Evolutionary conservation across 2,329 filamentous ascomycete genomes (phyloP), one percentile per base, ranked within the genome.

Genomic region (Thielaviopsis punctulata): DNA sequence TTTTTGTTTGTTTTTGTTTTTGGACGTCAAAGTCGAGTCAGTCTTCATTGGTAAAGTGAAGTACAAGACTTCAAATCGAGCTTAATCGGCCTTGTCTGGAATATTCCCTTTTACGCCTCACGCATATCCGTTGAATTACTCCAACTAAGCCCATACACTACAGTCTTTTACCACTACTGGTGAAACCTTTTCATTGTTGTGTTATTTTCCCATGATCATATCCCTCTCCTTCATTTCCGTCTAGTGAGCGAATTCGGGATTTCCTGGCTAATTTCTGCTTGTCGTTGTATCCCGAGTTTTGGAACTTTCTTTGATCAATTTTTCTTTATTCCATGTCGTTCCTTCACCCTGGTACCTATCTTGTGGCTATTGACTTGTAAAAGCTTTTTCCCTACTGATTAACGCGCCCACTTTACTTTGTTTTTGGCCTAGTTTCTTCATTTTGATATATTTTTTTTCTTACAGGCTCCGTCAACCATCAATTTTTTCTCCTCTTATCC

Each of bases 401-500:
- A 52, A 52, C 45, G 50, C 50, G 50, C 50, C 44, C 44, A 52
- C 46, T 48, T 30, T 44, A 52, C 50, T 52, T 52, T 33, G 36
- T 41, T 19, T 39, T 27, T 36, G 19, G 27, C n/a, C 50, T 52
- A 52, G 50, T 52, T 52, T 50, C 21, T 45, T 47, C 45, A 47
- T 33, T 45, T 45, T 51, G 44, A 30, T 41, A 23, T 49, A 43
- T 39, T 52, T 52, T 52, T 52, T 41, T 52, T 39, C 27, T 46
- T 45, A 46, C 33, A 30, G 44, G 44, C 44, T 52, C 50, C 50
- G 50, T 52, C 45, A 23, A 47, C 50, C 50, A 52, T 18, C 43
- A 43, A 43, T 39, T 52, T 51, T 51, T 51, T 52, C 50, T 52
- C 50, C 50, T 52, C 50, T 52, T 43, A 41, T 52, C 44, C 44